Evolutionary conservation across 192 early-diverging fungal species (phyloP).

Genomic region (Backusella psychrophila): DNA sequence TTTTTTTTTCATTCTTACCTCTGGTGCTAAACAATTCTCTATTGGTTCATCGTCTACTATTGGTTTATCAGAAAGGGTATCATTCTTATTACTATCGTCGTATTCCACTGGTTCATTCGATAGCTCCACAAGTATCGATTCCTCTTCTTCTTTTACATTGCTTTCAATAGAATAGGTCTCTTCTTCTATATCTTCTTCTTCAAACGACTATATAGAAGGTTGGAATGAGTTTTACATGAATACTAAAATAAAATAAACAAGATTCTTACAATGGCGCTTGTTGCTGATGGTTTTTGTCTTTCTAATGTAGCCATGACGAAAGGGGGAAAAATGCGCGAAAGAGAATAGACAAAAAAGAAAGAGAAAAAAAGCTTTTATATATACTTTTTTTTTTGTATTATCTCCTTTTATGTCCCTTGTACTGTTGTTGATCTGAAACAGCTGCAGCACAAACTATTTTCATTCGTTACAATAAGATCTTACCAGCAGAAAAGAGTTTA

Average conservation of each 20-base stretch:
- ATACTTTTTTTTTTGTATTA: background rate
- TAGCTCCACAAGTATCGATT: background rate
- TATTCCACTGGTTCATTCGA: background rate
- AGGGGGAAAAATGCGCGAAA: background rate
- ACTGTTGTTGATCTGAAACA: background rate
- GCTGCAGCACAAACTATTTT: background rate
- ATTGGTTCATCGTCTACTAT: background rate
- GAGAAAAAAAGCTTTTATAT: constrained; percentile 5
- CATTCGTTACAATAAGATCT: constrained; percentile 5
- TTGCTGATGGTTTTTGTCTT: constrained; percentile 6
- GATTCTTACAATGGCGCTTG: background rate
- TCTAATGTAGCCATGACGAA: constrained; percentile 19
- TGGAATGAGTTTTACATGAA: background rate
- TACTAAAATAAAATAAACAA: background rate
- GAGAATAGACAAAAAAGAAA: background rate
- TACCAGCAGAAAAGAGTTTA: background rate
- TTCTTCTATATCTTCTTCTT: background rate
- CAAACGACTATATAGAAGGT: background rate
- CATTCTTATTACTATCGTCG: background rate
- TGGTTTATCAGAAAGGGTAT: background rate
- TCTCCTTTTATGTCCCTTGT: background rate
- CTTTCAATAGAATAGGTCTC: background rate
- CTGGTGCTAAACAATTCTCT: background rate
- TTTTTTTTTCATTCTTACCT: background rate
- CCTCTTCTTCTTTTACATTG: background rate